Evolutionary conservation across 805 yeast genomes (phyloP), one percentile per base, ranked within the genome.

Genomic region (Hermanozyma aechmeae): DNA sequence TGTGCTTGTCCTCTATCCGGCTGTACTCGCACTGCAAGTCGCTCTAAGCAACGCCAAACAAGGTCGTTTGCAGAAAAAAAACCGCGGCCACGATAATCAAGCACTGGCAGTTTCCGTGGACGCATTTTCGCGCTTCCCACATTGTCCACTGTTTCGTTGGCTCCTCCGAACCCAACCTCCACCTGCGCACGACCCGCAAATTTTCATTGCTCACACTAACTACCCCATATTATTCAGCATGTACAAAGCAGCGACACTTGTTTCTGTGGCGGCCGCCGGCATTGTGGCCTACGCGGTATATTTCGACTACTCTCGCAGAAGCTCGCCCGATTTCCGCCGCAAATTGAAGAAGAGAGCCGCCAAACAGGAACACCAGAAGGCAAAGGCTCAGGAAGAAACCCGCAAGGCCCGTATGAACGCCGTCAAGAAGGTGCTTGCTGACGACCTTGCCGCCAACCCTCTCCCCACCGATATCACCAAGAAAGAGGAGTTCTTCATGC

Each of bases 251-350:
- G 33, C 46, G 18, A 50, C 65, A 12, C 32, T 59, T 35, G 58
- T 62, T 17, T 58, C 65, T 18, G 51, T 67, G 27, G 61, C 69
- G 13, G 71, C 78, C 16, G 58, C 76, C 16, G 76, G 79, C 21
- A 51, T 68, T 12, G 54, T 75, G 27, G 85, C 82, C 12, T 89
- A 92, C 60, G 83, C 89, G 32, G 63, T 75, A 22, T 92, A 84
- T 65, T 93, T 93, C 50, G 99, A 92, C 62, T 82, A 86, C 67
- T 71, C 71, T 59, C 84, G 98, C 62, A 82, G 97, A 62, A 67
- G 68, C 58, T 75, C 80, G 33, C 56, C 81, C 13, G 81, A 73
- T 33, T 93, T 92, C 70, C 82, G 98, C 68, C 76, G 71, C 48
- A 53, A 71, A 26, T 68, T 92, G 48, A 73, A 73, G 49, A 75